Percentiles rank a stretch among this genome's conserved stretches.
Conservation (phyloP, 768 basidiomycete genomes). For the Russula lepida region DNA sequence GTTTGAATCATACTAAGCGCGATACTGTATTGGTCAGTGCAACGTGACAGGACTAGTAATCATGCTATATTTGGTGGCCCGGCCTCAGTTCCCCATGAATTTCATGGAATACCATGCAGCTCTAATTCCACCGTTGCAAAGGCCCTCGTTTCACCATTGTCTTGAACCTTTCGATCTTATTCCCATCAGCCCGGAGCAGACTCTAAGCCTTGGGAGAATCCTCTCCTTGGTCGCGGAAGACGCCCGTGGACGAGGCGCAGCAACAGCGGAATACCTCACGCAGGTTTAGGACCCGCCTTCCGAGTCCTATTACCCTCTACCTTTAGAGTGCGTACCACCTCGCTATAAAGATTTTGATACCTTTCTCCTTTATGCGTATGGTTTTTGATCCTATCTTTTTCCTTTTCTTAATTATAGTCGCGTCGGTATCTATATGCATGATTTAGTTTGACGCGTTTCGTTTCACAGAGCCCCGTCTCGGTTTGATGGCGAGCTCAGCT, state of each 20-base stretch:
- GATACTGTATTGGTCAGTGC: neutral
- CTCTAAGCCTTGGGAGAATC: slow-evolving; percentile 33
- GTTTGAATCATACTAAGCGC: neutral
- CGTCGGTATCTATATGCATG: neutral
- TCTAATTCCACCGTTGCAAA: slow-evolving; percentile 25
- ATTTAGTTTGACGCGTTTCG: neutral
- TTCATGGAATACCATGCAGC: neutral
- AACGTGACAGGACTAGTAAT: neutral
- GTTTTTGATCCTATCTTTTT: neutral
- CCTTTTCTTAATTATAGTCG: neutral
- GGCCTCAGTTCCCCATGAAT: no score
- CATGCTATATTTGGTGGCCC: no score
- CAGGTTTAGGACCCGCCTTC: no score
- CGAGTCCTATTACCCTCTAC: no score
- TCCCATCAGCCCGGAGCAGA: slow-evolving; percentile 19
- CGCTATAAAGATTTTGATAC: neutral
- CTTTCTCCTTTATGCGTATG: no score
- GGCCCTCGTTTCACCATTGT: slow-evolving; percentile 26
- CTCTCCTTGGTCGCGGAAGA: slow-evolving; percentile 69
- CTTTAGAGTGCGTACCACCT: slow-evolving; percentile 55
- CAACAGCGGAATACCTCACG: no score
- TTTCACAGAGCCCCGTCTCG: neutral
- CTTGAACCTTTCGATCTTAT: slow-evolving; percentile 33
- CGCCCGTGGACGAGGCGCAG: slow-evolving; percentile 76
- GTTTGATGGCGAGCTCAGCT: neutral